These are phyloP conservation scores for Physaria fendleri DNA, from an alignment of 345 rosid genomes.

Conservation along the genomic window DNA sequence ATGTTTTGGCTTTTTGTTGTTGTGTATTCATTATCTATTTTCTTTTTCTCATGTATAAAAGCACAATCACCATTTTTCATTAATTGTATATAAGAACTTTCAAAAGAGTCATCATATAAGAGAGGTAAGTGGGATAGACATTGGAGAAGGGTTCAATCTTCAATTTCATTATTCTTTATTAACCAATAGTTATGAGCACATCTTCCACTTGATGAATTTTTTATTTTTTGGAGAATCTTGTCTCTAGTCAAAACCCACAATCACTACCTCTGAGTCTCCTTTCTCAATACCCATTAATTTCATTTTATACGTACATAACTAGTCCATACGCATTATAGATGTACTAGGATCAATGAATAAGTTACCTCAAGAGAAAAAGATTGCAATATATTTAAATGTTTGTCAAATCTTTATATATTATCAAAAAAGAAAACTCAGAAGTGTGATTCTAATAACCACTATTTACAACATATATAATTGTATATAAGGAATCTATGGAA, in stretches of 20 bases:
- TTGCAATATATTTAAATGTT: too few relatives aligned
- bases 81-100: too few relatives aligned
- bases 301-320: slow-evolving; percentile 5
- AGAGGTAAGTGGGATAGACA: slow-evolving; percentile 19
- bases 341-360: too few relatives aligned
- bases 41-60: not conserved
- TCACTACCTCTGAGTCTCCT: slow-evolving; percentile 7
- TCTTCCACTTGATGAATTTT: slow-evolving; percentile 23
- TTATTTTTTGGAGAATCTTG: slow-evolving; percentile 25
- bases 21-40: not conserved
- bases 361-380: too few relatives aligned
- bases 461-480: too few relatives aligned
- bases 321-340: too few relatives aligned
- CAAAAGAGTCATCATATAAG: slow-evolving; percentile 5
- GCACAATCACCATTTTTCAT: not conserved
- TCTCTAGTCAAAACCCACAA: slow-evolving; percentile 22
- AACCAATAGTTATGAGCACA: slow-evolving; percentile 27
- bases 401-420: too few relatives aligned
- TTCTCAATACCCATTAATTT: not conserved
- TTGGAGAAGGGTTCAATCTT: slow-evolving; percentile 22
- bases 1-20: slow-evolving; percentile 19
- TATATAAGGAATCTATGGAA: too few relatives aligned
- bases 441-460: too few relatives aligned
- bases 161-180: slow-evolving; percentile 18
- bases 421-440: too few relatives aligned